Conservation (phyloP, 2,329 filamentous ascomycete species). For the Tolypocladium capitatum region DNA sequence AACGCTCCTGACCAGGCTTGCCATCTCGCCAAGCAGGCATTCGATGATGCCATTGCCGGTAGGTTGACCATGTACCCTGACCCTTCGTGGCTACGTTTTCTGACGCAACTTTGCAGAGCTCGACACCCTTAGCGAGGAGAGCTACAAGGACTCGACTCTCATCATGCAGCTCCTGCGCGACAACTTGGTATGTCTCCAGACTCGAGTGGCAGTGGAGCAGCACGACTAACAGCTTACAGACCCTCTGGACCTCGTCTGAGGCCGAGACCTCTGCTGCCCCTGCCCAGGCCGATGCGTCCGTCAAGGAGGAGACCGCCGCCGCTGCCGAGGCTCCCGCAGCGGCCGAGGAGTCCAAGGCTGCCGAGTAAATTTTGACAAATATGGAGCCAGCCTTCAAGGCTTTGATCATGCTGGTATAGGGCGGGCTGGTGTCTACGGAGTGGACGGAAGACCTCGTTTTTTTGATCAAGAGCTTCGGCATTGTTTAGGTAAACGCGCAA, state of each 20-base stretch:
- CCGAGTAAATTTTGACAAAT: slow-evolving; percentile 34
- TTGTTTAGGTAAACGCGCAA: slow-evolving; percentile 33
- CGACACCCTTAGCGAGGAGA: slow-evolving; percentile 93
- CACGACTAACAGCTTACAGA: slow-evolving; percentile 41
- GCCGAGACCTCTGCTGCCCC: slow-evolving; percentile 60
- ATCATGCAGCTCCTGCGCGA: slow-evolving; percentile 98
- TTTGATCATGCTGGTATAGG: slow-evolving; percentile 25
- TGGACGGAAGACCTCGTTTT: slow-evolving; percentile 46
- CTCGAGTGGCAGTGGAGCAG: too few species aligned
- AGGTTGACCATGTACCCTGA: slow-evolving; percentile 7
- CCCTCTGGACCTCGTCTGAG: slow-evolving; percentile 98
- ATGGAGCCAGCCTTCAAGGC: slow-evolving; percentile 14
- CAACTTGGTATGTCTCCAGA: slow-evolving; percentile 60
- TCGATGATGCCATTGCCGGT: slow-evolving; percentile 91
- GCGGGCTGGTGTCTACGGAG: slow-evolving; percentile 51
- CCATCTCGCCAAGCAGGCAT: slow-evolving; percentile 97
- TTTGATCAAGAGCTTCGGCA: slow-evolving; percentile 34
- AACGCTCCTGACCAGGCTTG: slow-evolving; percentile 97
- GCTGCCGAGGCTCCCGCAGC: slow-evolving; percentile 43
- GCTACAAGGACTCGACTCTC: slow-evolving; percentile 97
- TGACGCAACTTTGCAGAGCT: slow-evolving; percentile 49
- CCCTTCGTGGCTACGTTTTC: not conserved
- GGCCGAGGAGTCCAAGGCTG: slow-evolving; percentile 55
- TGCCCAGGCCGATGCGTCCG: slow-evolving; percentile 34
- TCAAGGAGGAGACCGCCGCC: slow-evolving; percentile 32